Conservation (phyloP, 2,329 filamentous ascomycete genomes). For the Hypomyces rosellus region DNA sequence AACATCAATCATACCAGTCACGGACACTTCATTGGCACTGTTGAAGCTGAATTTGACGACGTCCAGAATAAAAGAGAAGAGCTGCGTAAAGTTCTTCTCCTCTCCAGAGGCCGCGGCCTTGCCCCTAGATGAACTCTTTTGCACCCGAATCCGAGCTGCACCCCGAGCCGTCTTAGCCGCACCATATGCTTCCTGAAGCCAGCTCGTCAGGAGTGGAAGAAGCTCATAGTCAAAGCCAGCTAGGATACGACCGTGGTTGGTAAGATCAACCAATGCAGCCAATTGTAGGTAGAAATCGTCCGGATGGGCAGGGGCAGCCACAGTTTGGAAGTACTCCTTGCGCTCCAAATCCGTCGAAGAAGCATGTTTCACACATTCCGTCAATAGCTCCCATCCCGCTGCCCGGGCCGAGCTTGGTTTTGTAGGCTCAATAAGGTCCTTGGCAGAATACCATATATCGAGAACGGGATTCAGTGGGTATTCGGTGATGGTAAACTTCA, state of each 20-base stretch:
- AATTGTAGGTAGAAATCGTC: slow-evolving; percentile 63
- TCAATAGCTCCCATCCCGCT: slow-evolving; percentile 60
- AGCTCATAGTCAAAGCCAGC: slow-evolving; percentile 63
- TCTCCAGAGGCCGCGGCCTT: slow-evolving; percentile 39
- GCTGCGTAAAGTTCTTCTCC: slow-evolving; percentile 54
- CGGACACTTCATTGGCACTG: slow-evolving; percentile 55
- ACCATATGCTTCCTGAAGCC: slow-evolving; percentile 52
- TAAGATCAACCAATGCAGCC: slow-evolving; percentile 55
- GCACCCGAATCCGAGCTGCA: slow-evolving; percentile 32
- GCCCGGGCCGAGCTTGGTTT: slow-evolving; percentile 48
- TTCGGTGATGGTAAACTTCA: slow-evolving; percentile 51
- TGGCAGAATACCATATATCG: slow-evolving; percentile 60
- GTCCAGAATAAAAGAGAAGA: slow-evolving; percentile 61
- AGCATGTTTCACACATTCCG: slow-evolving; percentile 57
- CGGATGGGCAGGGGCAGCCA: slow-evolving; percentile 48
- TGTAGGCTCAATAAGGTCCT: slow-evolving; percentile 54
- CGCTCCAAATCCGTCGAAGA: slow-evolving; percentile 61
- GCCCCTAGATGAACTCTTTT: slow-evolving; percentile 31
- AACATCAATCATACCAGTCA: slow-evolving; percentile 54
- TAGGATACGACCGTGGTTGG: slow-evolving; percentile 54
- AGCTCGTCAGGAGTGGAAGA: slow-evolving; percentile 54
- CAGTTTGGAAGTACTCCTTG: slow-evolving; percentile 57
- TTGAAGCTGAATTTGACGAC: slow-evolving; percentile 73
- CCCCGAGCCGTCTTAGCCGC: slow-evolving; percentile 47
- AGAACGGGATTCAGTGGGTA: slow-evolving; percentile 53